Evolutionary conservation across 306 rosid genomes (phyloP).

Genomic region (Prunus armeniaca): DNA sequence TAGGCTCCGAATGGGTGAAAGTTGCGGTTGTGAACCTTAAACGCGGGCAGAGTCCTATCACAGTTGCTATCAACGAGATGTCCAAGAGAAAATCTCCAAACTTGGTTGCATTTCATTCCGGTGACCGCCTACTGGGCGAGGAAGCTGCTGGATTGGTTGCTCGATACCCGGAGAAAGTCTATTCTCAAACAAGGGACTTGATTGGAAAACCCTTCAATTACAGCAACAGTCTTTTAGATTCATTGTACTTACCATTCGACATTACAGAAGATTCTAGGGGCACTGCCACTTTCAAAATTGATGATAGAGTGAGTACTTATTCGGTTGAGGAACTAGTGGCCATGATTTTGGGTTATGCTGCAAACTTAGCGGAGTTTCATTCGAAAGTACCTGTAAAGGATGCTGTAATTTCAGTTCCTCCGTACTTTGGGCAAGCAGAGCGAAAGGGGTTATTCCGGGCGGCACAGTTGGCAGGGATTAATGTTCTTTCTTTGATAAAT

Average conservation of each 20-base stretch:
- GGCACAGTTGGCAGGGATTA: conserved; percentile 79
- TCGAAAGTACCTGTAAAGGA: conserved; percentile 77
- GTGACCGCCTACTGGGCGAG: conserved; percentile 76
- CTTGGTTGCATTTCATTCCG: conserved; percentile 74
- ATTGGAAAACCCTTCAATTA: conserved; percentile 64
- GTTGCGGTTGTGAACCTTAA: conserved; percentile 94
- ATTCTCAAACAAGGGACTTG: conserved; percentile 74
- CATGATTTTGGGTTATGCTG: conserved; percentile 74
- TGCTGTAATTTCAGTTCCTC: conserved; percentile 86
- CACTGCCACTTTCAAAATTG: conserved; percentile 47
- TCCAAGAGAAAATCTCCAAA: conserved; percentile 91
- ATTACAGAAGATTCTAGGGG: conserved; percentile 66
- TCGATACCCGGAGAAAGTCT: conserved; percentile 83
- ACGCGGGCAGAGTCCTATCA: conserved; percentile 90
- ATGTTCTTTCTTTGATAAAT: conserved; percentile 76
- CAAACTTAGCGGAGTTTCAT: conserved; percentile 75
- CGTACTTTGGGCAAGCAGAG: conserved; percentile 92
- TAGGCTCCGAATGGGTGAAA: conserved; percentile 85
- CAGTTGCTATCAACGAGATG: conserved; percentile 92
- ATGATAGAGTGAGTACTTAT: conserved; percentile 42
- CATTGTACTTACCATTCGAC: conserved; percentile 71
- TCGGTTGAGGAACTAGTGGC: conserved; percentile 80
- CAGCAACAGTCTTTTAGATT: conserved; percentile 47
- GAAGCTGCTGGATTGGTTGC: conserved; percentile 93
- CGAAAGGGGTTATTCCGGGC: conserved; percentile 75